A percentile compares a stretch with the other conserved stretches of the same genome.
Conservation (phyloP, 2,329 filamentous ascomycete genomes). For the Ophiocordyceps australis region DNA sequence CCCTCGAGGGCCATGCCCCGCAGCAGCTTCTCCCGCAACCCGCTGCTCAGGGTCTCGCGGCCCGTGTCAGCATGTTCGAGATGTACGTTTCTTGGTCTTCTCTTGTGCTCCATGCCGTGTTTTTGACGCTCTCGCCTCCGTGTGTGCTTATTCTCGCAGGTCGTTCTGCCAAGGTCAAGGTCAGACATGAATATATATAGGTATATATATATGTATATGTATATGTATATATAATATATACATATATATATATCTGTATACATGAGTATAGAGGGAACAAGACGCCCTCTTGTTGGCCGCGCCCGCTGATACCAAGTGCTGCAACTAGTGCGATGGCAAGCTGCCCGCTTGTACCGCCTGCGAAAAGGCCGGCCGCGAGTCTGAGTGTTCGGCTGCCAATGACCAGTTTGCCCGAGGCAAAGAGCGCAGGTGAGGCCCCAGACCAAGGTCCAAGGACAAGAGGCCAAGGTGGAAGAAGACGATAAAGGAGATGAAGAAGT, state of each 20-base stretch:
- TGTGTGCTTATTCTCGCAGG: constrained; percentile 18
- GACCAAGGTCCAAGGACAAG: too few relatives aligned
- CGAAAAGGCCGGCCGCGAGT: constrained; percentile 73
- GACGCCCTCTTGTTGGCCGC: constrained; percentile 1
- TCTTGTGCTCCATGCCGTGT: not conserved
- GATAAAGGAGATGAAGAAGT: too few relatives aligned
- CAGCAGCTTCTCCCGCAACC: constrained; percentile 31
- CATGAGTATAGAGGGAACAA: too few relatives aligned
- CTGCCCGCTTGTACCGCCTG: constrained; percentile 89
- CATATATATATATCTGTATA: too few relatives aligned
- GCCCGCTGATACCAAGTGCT: not conserved
- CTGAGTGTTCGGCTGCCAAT: constrained; percentile 82
- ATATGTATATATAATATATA: too few relatives aligned
- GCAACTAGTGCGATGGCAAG: constrained; percentile 72
- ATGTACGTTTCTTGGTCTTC: constrained; percentile 26
- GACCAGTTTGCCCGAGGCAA: constrained; percentile 94
- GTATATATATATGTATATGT: too few relatives aligned
- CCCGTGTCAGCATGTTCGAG: constrained; percentile 66
- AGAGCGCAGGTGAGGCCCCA: constrained; percentile 61
- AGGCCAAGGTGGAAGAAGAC: too few relatives aligned
- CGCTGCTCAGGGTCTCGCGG: constrained; percentile 54
- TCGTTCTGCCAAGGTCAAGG: constrained; percentile 85
- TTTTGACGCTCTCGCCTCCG: not conserved
- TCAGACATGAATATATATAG: too few relatives aligned
- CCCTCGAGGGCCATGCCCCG: constrained; percentile 19